Evolutionary conservation across 345 rosid species (phyloP).

Genomic region (Mercurialis annua): DNA sequence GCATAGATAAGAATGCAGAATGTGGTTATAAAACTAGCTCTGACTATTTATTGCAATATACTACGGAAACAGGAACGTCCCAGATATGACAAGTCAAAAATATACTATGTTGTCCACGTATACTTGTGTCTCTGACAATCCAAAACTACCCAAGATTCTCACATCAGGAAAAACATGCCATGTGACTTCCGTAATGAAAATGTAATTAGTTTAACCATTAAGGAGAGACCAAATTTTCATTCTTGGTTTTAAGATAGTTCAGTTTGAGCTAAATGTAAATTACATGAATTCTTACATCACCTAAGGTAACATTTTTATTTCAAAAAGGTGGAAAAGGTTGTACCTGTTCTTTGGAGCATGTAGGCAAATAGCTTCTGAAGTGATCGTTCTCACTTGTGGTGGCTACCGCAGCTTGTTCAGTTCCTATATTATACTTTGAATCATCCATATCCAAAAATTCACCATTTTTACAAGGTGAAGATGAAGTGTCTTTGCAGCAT

Average conservation of each 20-base stretch:
- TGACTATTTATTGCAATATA: neutral
- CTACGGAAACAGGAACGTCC: constrained; percentile 5
- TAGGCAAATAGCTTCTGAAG: constrained; percentile 34
- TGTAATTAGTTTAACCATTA: neutral
- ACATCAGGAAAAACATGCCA: neutral
- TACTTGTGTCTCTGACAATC: neutral
- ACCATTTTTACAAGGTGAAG: constrained; percentile 31
- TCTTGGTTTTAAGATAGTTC: too few species aligned
- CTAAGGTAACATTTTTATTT: constrained; percentile 1
- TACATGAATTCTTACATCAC: neutral
- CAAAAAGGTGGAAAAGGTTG: constrained; percentile 6
- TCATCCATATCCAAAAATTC: constrained; percentile 25
- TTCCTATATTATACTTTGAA: constrained; percentile 29
- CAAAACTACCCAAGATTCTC: neutral
- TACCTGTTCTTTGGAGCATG: constrained; percentile 60
- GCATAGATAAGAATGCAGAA: neutral
- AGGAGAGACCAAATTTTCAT: neutral
- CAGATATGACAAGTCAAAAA: neutral
- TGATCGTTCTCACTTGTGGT: constrained; percentile 36
- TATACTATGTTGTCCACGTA: neutral
- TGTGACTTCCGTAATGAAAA: neutral
- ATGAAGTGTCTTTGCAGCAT: constrained; percentile 26
- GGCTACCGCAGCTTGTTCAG: constrained; percentile 32
- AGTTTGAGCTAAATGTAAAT: neutral
- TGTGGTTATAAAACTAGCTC: neutral